Evolutionary conservation across 2,329 filamentous ascomycete species (phyloP).

Genomic region (Hypoxylon sp.): DNA sequence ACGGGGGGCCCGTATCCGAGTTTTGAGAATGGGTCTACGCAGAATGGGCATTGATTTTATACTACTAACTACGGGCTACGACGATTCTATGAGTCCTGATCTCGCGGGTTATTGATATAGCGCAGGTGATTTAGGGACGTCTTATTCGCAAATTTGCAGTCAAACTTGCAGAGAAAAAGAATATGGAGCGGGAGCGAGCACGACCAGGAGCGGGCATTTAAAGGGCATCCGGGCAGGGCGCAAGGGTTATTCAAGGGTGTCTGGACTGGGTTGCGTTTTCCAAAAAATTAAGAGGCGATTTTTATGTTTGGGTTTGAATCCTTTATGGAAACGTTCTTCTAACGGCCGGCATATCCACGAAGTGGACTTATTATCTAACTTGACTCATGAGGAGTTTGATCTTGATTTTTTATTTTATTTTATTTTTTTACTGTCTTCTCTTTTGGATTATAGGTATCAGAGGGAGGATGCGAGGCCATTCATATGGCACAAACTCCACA

Average conservation of each 20-base stretch:
- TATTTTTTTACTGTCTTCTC: constrained; percentile 1
- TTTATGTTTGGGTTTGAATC: constrained; percentile 9
- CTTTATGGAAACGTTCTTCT: constrained; percentile 26
- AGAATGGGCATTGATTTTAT: constrained; percentile 14
- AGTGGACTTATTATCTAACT: constrained; percentile 11
- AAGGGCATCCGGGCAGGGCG: not conserved
- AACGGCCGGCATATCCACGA: constrained; percentile 27
- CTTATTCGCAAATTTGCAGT: not conserved
- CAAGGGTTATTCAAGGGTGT: not conserved
- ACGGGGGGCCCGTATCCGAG: constrained; percentile 74
- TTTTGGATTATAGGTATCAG: not conserved
- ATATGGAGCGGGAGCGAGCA: constrained; percentile 8
- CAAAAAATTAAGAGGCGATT: not conserved
- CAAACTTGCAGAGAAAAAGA: not conserved
- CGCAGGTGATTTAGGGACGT: not conserved
- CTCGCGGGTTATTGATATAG: not conserved
- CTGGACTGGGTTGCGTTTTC: constrained; percentile 2
- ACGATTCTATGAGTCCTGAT: not conserved
- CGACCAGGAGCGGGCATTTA: constrained; percentile 7
- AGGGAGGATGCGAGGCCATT: constrained; percentile 4
- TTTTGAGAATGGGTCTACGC: constrained; percentile 70
- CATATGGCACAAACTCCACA: constrained; percentile 8
- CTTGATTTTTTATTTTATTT: constrained; percentile 10
- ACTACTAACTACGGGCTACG: not conserved
- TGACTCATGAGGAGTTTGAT: constrained; percentile 32